These are phyloP conservation scores for Capsicum chinense DNA, from an alignment of 257 asterid genomes.

Conservation along the genomic window DNA sequence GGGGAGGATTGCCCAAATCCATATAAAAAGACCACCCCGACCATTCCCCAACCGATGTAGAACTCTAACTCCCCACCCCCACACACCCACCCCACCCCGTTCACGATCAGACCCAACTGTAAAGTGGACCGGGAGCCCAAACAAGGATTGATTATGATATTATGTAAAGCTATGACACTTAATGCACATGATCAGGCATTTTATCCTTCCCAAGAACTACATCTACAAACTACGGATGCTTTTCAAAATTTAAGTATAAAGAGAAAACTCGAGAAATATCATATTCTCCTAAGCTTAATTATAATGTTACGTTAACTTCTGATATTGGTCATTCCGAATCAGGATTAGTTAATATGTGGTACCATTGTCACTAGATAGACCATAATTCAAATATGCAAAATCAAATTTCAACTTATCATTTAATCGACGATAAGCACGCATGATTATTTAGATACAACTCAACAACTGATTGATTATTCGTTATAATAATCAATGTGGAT, in stretches of 20 bases:
- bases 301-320: neutral
- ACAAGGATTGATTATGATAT: no score
- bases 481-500: neutral
- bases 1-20: no score
- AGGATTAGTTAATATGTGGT: neutral
- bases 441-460: neutral
- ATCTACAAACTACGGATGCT: neutral
- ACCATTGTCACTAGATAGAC: neutral
- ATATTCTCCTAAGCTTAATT: neutral
- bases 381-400: neutral
- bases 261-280: neutral
- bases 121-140: no score
- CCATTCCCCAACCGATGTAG: no score
- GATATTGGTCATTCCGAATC: neutral
- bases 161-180: no score
- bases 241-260: neutral
- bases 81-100: no score
- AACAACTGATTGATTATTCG: neutral
- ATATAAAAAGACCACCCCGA: no score
- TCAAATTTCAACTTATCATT: conserved; percentile 1
- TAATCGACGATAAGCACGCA: neutral
- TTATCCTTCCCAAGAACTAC: neutral
- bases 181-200: neutral
- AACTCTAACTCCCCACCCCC: no score
- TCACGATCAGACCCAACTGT: no score